These are phyloP conservation scores for Diaporthe nobilis DNA, from an alignment of 2,329 filamentous ascomycete species.

Conservation along the genomic window DNA sequence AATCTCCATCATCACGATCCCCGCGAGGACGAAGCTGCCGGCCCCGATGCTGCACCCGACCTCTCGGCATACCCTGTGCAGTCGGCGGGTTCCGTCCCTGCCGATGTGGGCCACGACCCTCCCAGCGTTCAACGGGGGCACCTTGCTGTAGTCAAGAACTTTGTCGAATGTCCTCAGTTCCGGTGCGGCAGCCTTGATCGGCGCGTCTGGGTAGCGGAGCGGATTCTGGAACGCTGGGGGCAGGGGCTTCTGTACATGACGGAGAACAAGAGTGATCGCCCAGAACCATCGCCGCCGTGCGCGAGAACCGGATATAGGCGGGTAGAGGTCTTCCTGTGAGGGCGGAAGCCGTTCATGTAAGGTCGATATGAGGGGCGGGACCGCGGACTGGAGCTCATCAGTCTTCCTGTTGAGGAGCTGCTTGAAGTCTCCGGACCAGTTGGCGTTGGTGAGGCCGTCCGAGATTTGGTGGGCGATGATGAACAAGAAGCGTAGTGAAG, in stretches of 20 bases:
- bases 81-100: constrained; percentile 40
- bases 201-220: constrained; percentile 40
- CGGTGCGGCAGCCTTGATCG: constrained; percentile 32
- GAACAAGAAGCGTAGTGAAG: constrained; percentile 43
- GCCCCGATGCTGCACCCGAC: constrained; percentile 46
- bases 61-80: constrained; percentile 44
- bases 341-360: constrained; percentile 43
- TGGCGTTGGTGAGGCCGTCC: constrained; percentile 44
- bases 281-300: constrained; percentile 47
- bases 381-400: constrained; percentile 37
- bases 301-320: constrained; percentile 41
- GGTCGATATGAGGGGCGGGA: constrained; percentile 40
- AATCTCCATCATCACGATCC: constrained; percentile 47
- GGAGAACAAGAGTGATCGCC: constrained; percentile 46
- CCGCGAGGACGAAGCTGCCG: constrained; percentile 44
- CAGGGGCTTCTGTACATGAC: constrained; percentile 45
- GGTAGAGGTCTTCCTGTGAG: constrained; percentile 46
- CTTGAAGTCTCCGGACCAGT: constrained; percentile 44
- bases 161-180: constrained; percentile 41
- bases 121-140: constrained; percentile 46
- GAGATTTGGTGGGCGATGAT: constrained; percentile 46
- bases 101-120: constrained; percentile 35
- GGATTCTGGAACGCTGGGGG: constrained; percentile 46
- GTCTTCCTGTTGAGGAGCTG: constrained; percentile 43
- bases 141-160: constrained; percentile 44